Base-by-base conservation (phyloP, 257 asterid species). In the Verbascum thapsus region DNA sequence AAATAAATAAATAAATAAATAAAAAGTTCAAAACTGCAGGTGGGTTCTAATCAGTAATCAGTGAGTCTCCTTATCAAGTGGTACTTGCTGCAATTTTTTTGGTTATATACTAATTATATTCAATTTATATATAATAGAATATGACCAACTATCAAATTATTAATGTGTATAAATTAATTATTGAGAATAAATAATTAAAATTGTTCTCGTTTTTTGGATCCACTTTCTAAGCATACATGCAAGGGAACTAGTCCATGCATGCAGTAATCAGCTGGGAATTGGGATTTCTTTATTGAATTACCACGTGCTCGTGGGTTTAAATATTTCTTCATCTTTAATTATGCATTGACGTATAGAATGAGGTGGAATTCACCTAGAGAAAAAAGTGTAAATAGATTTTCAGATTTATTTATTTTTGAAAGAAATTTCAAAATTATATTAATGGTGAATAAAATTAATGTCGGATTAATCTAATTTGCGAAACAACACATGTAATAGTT, bases 31-130 rank as follows among this genome's bases (percentile, higher is more conserved):
- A 59, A 58, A 0, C 6, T 41, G 54, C 26, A 26, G 40, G 7
- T 34, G 43, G 55, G 34, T 44, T 68, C 11, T 59, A 49, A 77
- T 69, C 59, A 54, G 16, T 59, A 49, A 77, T 69, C 59, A 54
- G 57, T 41, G 52, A 56, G 59, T 66, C 34, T 22, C 18, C 74
- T 74, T 74, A 74, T 70, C 74, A 74, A 78, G 73, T 55, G 75
- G 69, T 42, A 18, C 47, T 62, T 42, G 61, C 43, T 72, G 45
- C 32, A 26, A 26, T 2, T 44, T 17, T 40, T 50, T 30, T 48
- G 64, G 66, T 48, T 67, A 56, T 63, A 59, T 13, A n/a, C 12
- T 2, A 15, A 32, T 42, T n/a, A n/a, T n/a, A n/a, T n/a, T n/a
- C n/a, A n/a, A n/a, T n/a, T n/a, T n/a, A n/a, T n/a, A n/a, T n/a